A percentile compares a stretch with the other conserved stretches of the same genome.
These are phyloP conservation scores for Trifolium dubium DNA, from an alignment of 306 rosid species.

Conservation along the genomic window DNA sequence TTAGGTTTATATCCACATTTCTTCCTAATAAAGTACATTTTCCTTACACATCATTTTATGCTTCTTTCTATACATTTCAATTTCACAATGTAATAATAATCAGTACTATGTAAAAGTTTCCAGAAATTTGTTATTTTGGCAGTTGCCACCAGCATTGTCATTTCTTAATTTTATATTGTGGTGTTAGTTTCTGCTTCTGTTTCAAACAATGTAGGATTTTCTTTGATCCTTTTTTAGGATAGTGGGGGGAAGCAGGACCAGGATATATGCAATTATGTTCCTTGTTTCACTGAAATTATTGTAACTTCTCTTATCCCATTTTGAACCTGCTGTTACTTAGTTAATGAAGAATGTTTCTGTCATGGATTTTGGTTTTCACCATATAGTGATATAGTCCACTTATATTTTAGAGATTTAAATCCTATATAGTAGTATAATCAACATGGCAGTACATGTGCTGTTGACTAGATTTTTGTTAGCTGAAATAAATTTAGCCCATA, in stretches of 20 bases:
- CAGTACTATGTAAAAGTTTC: not conserved
- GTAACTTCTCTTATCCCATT: not conserved
- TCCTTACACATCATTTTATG: not conserved
- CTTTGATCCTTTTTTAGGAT: too few relatives aligned
- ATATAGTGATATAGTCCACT: not conserved
- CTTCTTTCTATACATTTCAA: conserved; percentile 1
- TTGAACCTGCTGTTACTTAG: not conserved
- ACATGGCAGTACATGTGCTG: conserved; percentile 4
- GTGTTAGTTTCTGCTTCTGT: not conserved
- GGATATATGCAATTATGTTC: not conserved
- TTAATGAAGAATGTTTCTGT: not conserved
- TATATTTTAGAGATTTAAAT: conserved; percentile 4
- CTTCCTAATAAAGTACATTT: not conserved
- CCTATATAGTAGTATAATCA: conserved; percentile 2
- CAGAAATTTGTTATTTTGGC: not conserved
- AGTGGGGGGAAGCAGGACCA: too few relatives aligned
- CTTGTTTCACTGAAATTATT: not conserved
- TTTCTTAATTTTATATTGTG: not conserved
- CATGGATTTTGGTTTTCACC: not conserved
- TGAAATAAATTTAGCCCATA: conserved; percentile 3
- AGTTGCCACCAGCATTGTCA: not conserved
- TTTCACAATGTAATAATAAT: not conserved
- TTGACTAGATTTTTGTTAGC: conserved; percentile 16
- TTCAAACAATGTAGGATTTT: not conserved
- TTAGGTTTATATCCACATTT: not conserved